These are phyloP conservation scores for Populus hybrid DNA, from an alignment of 441 rosid genomes.

Conservation along the genomic window DNA sequence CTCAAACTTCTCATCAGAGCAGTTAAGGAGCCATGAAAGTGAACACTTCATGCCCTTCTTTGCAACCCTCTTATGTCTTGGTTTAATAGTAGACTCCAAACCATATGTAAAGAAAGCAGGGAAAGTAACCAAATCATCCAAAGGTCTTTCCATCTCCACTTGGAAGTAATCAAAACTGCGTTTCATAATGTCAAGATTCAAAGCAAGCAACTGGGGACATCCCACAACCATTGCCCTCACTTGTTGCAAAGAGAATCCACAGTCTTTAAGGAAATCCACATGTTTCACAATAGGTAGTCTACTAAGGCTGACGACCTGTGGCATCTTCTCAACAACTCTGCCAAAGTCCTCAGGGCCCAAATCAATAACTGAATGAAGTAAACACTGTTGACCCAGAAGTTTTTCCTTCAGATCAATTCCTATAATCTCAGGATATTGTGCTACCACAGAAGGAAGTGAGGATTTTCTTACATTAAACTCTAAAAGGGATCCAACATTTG, in stretches of 20 bases:
- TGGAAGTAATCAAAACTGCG: conserved; percentile 63
- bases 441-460: conserved; percentile 66
- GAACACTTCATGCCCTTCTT: conserved; percentile 80
- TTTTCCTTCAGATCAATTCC: conserved; percentile 63
- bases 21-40: conserved; percentile 86
- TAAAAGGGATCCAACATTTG: conserved; percentile 57
- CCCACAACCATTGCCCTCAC: conserved; percentile 66
- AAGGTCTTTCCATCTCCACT: conserved; percentile 67
- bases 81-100: conserved; percentile 77
- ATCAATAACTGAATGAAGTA: conserved; percentile 51
- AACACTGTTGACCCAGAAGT: conserved; percentile 55
- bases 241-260: conserved; percentile 63
- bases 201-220: conserved; percentile 89
- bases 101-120: conserved; percentile 89
- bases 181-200: conserved; percentile 79
- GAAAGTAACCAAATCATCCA: conserved; percentile 73
- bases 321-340: conserved; percentile 80
- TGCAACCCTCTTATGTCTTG: conserved; percentile 54
- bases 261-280: conserved; percentile 57
- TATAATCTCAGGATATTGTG: conserved; percentile 86
- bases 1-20: conserved; percentile 80
- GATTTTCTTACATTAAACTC: conserved; percentile 59
- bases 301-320: conserved; percentile 69
- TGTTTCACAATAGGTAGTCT: conserved; percentile 58
- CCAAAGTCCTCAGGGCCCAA: conserved; percentile 59